These are phyloP conservation scores for Phoma sp. DNA, from an alignment of 2,329 filamentous ascomycete genomes.

Conservation along the genomic window DNA sequence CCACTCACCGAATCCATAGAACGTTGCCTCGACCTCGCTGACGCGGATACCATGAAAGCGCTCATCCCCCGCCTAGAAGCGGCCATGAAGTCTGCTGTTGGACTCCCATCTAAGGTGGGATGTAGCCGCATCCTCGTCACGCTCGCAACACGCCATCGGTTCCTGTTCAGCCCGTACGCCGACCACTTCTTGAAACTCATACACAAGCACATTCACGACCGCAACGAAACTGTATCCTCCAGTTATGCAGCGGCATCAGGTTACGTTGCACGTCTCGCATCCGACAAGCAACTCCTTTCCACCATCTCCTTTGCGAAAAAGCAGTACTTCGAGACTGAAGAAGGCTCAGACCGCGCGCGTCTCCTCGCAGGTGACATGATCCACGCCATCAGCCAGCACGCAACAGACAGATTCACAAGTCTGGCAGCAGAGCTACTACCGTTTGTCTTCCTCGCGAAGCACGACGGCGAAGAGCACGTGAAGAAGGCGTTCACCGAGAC, in stretches of 20 bases:
- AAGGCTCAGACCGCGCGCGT: conserved; percentile 74
- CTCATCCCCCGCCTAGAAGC: conserved; percentile 76
- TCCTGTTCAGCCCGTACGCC: conserved; percentile 77
- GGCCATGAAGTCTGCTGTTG: conserved; percentile 84
- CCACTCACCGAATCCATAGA: conserved; percentile 94
- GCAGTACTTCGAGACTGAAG: conserved; percentile 83
- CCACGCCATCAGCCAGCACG: conserved; percentile 81
- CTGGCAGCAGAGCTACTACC: conserved; percentile 80
- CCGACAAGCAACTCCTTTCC: conserved; percentile 64
- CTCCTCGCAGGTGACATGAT: conserved; percentile 84
- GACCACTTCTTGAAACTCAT: conserved; percentile 78
- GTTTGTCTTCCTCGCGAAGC: conserved; percentile 85
- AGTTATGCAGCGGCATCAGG: conserved; percentile 87
- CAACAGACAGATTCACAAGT: conserved; percentile 84
- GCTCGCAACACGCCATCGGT: conserved; percentile 79
- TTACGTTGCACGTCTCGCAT: conserved; percentile 76
- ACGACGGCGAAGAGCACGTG: conserved; percentile 83
- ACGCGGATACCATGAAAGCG: conserved; percentile 77
- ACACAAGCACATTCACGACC: conserved; percentile 83
- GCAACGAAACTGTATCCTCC: conserved; percentile 91
- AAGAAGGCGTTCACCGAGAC: conserved; percentile 81
- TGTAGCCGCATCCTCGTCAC: conserved; percentile 86
- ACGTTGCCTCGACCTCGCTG: conserved; percentile 82
- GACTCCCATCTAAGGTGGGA: conserved; percentile 92
- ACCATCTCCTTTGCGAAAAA: conserved; percentile 65